Evolutionary conservation across 2,329 filamentous ascomycete species (phyloP).

Genomic region (Didymella pomorum): DNA sequence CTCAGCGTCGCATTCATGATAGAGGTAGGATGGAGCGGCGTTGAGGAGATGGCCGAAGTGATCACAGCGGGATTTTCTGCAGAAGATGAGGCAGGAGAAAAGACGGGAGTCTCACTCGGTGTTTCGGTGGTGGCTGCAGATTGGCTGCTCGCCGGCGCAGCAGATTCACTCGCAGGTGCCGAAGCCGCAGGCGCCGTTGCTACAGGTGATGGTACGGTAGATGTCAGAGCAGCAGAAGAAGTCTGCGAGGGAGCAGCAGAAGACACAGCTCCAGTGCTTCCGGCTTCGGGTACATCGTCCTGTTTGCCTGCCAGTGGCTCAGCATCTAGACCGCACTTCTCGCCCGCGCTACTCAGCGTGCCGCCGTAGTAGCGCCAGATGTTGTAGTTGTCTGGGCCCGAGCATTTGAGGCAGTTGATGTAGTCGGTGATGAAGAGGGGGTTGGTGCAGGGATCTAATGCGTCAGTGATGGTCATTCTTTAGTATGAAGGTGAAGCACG

Average conservation of each 20-base stretch:
- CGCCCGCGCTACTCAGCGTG: slow-evolving; percentile 46
- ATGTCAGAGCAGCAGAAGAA: slow-evolving; percentile 10
- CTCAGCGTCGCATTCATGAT: slow-evolving; percentile 15
- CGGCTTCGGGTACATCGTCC: slow-evolving; percentile 26
- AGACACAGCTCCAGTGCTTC: slow-evolving; percentile 16
- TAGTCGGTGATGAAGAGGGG: slow-evolving; percentile 54
- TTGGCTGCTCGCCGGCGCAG: slow-evolving; percentile 3
- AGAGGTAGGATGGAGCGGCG: neutral
- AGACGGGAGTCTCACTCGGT: slow-evolving; percentile 13
- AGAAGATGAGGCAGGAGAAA: slow-evolving; percentile 5
- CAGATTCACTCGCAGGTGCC: no score
- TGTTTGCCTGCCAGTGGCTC: slow-evolving; percentile 30
- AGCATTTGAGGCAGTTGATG: slow-evolving; percentile 56
- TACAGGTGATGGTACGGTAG: neutral
- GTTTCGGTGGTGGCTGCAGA: neutral
- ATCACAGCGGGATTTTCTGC: neutral
- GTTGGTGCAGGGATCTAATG: slow-evolving; percentile 49
- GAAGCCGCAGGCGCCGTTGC: slow-evolving; percentile 12
- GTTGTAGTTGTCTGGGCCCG: slow-evolving; percentile 52
- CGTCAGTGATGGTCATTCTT: neutral
- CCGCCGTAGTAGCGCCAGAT: slow-evolving; percentile 58
- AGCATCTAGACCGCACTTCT: slow-evolving; percentile 30
- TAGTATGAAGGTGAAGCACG: neutral
- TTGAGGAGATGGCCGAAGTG: slow-evolving; percentile 5
- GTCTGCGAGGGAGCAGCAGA: slow-evolving; percentile 20